phyloP scores from a whole-genome alignment of 805 yeast genomes.

The Yarrowia yakushimensis region DNA sequence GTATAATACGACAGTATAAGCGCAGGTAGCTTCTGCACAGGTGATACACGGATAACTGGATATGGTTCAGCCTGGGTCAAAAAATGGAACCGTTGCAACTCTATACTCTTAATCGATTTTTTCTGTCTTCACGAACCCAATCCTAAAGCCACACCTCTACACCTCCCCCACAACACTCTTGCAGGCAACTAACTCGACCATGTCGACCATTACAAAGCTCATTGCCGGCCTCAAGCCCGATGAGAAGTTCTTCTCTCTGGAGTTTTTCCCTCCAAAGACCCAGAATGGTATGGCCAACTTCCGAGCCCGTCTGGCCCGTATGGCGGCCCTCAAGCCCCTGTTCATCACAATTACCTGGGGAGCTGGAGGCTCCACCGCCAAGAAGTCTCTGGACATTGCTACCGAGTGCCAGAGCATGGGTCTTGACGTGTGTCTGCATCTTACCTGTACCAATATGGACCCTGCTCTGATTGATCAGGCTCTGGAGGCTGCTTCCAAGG shows the following conservation, averaged over 20 bases:
- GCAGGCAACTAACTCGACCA: background rate
- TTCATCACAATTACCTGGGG: slow-evolving; percentile 98
- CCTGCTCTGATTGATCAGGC: slow-evolving; percentile 74
- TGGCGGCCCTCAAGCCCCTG: slow-evolving; percentile 82
- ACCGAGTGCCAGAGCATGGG: slow-evolving; percentile 67
- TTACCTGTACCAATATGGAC: slow-evolving; percentile 94
- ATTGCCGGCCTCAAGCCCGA: slow-evolving; percentile 47
- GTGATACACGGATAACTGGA: no score
- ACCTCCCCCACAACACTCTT: background rate
- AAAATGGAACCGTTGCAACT: slow-evolving; percentile 6
- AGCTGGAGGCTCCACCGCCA: slow-evolving; percentile 93
- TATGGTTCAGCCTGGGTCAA: background rate
- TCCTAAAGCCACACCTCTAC: background rate
- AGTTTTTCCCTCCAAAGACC: slow-evolving; percentile 97
- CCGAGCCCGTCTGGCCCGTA: slow-evolving; percentile 79
- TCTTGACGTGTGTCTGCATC: slow-evolving; percentile 87
- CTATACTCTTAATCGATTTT: background rate
- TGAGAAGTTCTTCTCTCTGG: slow-evolving; percentile 75
- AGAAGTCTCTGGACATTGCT: slow-evolving; percentile 81
- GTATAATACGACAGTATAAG: background rate
- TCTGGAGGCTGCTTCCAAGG: slow-evolving; percentile 59
- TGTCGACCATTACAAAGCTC: slow-evolving; percentile 31
- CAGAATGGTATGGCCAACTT: slow-evolving; percentile 79
- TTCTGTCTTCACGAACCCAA: slow-evolving; percentile 6
- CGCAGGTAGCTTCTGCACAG: background rate